Evolutionary conservation across 176 grass and related monocot genomes (phyloP).

Genomic region (Carex parvula): DNA sequence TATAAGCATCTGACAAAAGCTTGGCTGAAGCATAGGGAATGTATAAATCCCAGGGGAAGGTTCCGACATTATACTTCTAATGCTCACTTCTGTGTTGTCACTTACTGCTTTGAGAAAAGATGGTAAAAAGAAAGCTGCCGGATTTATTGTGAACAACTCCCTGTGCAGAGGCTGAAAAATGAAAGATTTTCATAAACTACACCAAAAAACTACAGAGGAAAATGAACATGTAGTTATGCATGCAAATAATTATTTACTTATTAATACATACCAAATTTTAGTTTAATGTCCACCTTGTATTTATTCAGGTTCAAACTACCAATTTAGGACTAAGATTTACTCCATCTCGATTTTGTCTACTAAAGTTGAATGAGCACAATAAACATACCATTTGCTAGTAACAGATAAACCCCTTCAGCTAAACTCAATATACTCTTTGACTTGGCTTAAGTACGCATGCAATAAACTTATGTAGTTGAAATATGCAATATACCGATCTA

Average conservation of each 20-base stretch:
- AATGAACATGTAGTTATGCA: not conserved
- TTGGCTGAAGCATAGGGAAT: conserved; percentile 84
- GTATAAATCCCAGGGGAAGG: conserved; percentile 90
- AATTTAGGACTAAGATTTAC: not conserved
- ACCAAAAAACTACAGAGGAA: not conserved
- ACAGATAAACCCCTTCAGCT: not conserved
- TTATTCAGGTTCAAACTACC: not conserved
- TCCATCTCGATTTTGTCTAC: not conserved
- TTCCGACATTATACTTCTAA: conserved; percentile 75
- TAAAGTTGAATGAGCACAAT: not conserved
- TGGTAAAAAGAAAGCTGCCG: conserved; percentile 72
- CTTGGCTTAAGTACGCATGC: not conserved
- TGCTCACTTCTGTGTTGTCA: conserved; percentile 73
- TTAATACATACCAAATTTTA: conserved; percentile 2
- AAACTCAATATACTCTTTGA: not conserved
- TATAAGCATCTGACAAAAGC: conserved; percentile 78
- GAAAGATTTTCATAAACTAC: conserved; percentile 1
- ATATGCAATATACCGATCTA: conserved; percentile 20
- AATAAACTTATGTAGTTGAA: not conserved
- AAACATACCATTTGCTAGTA: not conserved
- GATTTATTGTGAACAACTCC: conserved; percentile 70
- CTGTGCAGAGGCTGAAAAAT: conserved; percentile 74
- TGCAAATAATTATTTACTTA: not conserved
- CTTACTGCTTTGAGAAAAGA: conserved; percentile 76
- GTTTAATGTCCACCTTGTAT: not conserved